These are phyloP conservation scores for Capsicum baccatum DNA, from an alignment of 257 asterid genomes.

Conservation along the genomic window DNA sequence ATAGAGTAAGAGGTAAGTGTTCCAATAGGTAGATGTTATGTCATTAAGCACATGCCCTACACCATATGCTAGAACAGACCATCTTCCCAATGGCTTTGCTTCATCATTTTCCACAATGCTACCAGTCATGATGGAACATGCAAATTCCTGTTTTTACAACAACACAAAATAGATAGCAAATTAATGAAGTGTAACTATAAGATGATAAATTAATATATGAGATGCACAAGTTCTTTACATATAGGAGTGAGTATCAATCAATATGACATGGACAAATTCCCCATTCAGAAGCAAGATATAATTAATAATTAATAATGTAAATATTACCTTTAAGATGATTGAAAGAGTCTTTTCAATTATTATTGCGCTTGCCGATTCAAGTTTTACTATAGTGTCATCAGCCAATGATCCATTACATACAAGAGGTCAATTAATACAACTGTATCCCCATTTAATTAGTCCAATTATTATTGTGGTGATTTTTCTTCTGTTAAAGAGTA, in stretches of 20 bases:
- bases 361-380: neutral
- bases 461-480: too few relatives aligned
- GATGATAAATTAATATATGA: neutral
- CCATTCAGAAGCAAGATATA: neutral
- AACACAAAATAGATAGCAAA: neutral
- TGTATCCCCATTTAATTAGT: too few relatives aligned
- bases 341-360: neutral
- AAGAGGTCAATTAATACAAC: neutral
- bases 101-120: conserved; percentile 47
- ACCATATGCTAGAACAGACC: conserved; percentile 71
- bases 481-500: too few relatives aligned
- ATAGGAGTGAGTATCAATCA: neutral
- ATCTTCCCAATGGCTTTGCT: conserved; percentile 56
- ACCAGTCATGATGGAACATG: conserved; percentile 42
- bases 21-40: conserved; percentile 93
- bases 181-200: too few relatives aligned
- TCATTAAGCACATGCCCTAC: conserved; percentile 95
- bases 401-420: neutral
- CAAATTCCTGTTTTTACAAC: neutral
- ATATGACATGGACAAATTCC: neutral
- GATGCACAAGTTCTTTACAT: neutral
- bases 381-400: neutral
- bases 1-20: conserved; percentile 85
- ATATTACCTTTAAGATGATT: neutral
- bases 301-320: neutral